Base-by-base conservation (phyloP, 768 basidiomycete genomes). In the Tylopilus subfusipes region DNA sequence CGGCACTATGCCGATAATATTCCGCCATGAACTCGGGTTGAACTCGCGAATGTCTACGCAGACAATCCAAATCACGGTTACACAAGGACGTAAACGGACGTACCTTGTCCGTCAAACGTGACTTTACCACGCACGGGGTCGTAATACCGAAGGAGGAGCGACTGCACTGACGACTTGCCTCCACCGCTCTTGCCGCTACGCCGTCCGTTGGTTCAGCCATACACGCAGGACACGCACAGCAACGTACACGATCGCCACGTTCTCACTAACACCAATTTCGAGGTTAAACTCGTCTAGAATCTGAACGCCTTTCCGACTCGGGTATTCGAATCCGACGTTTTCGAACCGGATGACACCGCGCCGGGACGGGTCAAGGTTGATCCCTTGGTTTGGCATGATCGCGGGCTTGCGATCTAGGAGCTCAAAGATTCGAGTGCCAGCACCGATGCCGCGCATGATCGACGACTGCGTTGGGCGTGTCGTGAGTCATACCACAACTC, bases 391-490 rank as follows among this genome's bases (percentile, higher is more conserved):
- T 5, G 86, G 80, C 4, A 82, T 80, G 59, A 97, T 90, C 30
- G 80, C 81, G 16, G 94, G 90, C 29, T 75, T 72, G 42, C 93
- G 83, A 63, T 93, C 93, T 11, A 98, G 76, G 16, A 98, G 82
- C 58, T 95, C 93, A 69, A 98, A 98, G n/a, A 98, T 87, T 21
- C 96, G 88, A 0, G 83, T 81, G 18, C 93, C 92, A 2, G 96
- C 95, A 53, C 96, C 96, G 48, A 98, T 85, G 50, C 92, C 96
- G 50, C 93, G 92, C 96, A 98, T 98, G 52, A 98, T 86, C 38
- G 93, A 94, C 11, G 91, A 82, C 90, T 92, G 24, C 21, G 19
- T 45, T 22, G 27, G n/a, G n/a, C 24, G 42, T 30, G 24, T 33
- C 19, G 48, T 59, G 24, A 57, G 45, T 36, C 14, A 5, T 4